phyloP scores from a whole-genome alignment of 108 stramenopile genomes.

The Chaetoceros tenuissimus region DNA sequence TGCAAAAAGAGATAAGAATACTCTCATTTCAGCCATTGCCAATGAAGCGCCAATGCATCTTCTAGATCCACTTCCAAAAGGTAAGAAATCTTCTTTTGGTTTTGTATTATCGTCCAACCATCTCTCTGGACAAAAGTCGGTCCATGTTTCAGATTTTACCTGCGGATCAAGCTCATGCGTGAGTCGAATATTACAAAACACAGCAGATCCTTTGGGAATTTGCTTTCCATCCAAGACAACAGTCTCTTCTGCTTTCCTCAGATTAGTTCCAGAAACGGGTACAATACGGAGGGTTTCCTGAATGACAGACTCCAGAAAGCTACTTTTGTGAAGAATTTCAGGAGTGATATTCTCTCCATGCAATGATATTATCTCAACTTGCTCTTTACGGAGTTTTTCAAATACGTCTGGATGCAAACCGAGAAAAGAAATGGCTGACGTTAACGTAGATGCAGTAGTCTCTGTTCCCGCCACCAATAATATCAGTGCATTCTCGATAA shows the following conservation, averaged over 20 bases:
- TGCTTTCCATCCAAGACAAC: conserved; percentile 38
- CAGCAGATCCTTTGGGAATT: conserved; percentile 37
- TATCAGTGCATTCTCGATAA: conserved; percentile 37
- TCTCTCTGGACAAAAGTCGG: conserved; percentile 35
- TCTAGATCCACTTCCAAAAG: conserved; percentile 39
- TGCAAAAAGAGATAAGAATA: conserved; percentile 47
- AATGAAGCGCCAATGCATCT: conserved; percentile 40
- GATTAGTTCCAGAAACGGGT: conserved; percentile 25
- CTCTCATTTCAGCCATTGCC: conserved; percentile 48
- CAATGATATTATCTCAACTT: conserved; percentile 17
- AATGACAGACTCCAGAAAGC: conserved; percentile 34
- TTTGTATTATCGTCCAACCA: conserved; percentile 25
- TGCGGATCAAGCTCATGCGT: conserved; percentile 32
- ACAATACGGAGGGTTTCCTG: conserved; percentile 37
- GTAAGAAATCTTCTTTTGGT: conserved; percentile 31
- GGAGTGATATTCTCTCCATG: conserved; percentile 17
- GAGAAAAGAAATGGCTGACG: conserved; percentile 24
- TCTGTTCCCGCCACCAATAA: conserved; percentile 41
- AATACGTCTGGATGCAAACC: conserved; percentile 36
- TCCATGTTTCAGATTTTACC: conserved; percentile 35
- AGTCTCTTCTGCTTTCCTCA: conserved; percentile 21
- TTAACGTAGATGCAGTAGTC: conserved; percentile 36
- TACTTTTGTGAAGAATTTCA: conserved; percentile 33
- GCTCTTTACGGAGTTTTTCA: conserved; percentile 38
- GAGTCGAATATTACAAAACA: conserved; percentile 20